Conservation (phyloP, 768 basidiomycete genomes). For the Collybia sp. region DNA sequence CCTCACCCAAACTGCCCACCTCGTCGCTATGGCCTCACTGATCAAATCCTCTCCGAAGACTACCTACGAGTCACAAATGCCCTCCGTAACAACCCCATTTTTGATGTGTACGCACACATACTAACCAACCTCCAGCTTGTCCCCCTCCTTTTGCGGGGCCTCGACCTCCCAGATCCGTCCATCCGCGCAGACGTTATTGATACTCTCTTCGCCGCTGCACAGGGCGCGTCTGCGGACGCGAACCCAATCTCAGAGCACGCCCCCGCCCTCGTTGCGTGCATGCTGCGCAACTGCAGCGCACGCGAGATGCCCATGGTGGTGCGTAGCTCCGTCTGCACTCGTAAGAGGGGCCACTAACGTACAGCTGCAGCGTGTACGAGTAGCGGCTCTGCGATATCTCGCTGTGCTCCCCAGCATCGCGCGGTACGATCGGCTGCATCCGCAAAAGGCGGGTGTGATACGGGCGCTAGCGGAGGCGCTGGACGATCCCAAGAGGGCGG, state of each 20-base stretch:
- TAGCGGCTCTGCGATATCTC: slow-evolving; percentile 71
- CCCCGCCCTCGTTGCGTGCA: slow-evolving; percentile 57
- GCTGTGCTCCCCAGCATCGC: slow-evolving; percentile 69
- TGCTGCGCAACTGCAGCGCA: slow-evolving; percentile 62
- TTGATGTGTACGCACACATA: background rate
- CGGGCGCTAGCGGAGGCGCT: slow-evolving; percentile 69
- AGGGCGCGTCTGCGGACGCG: slow-evolving; percentile 45
- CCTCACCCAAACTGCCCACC: slow-evolving; percentile 56
- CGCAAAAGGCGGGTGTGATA: slow-evolving; percentile 68
- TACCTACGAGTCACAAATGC: slow-evolving; percentile 66
- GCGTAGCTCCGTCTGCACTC: slow-evolving; percentile 13
- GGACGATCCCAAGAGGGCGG: slow-evolving; percentile 85
- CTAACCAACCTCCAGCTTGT: slow-evolving; percentile 53
- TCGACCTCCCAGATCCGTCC: slow-evolving; percentile 69
- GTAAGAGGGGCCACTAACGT: background rate
- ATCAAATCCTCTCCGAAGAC: slow-evolving; percentile 77
- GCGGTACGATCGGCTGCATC: slow-evolving; percentile 80
- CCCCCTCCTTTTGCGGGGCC: slow-evolving; percentile 81
- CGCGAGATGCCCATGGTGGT: slow-evolving; percentile 54
- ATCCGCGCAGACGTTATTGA: slow-evolving; percentile 81
- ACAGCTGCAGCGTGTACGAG: slow-evolving; percentile 60
- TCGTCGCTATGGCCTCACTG: slow-evolving; percentile 80
- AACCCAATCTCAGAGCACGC: slow-evolving; percentile 64
- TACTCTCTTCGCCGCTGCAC: slow-evolving; percentile 67
- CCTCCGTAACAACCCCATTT: slow-evolving; percentile 35